Base-by-base conservation (phyloP, 192 early-diverging fungal species). In the Coemansia sp. region DNA sequence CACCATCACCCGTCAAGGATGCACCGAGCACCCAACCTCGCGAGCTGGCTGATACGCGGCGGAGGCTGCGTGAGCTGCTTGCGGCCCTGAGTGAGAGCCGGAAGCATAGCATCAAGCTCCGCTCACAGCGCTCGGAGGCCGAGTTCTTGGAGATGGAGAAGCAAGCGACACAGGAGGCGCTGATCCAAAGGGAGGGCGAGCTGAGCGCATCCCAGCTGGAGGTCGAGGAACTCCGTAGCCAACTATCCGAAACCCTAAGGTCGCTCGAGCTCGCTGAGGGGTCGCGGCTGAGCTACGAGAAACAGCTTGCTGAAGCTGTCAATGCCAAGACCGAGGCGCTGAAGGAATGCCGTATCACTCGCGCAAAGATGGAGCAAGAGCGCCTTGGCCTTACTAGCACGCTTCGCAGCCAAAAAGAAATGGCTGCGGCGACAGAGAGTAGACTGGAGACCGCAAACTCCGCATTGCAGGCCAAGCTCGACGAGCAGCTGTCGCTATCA, bases 121-220 rank as follows among this genome's bases (percentile, higher is more conserved):
- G 76, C n/a, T 71, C 76, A 9, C 76, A 83, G 59, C 76, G 80
- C 7, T 65, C 75, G 7, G 80, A 83, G 43, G 76, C 82, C 4
- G 74, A 72, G 62, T 76, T 79, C 39, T 50, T 83, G 13, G 82
- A 83, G 34, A 42, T 76, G 82, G 82, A 83, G 66, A 56, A 79
- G 38, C 74, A 79, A 28, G 62, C 82, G 3, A 62, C 58, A 16
- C 59, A 62, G 9, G 70, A 76, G 56, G 71, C 82, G 33, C 70
- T 77, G 13, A 55, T 65, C 10, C 62, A 78, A 33, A 76, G 67
- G 55, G 72, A 79, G 53, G 67, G 76, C 23, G 60, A 79, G 65
- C 64, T 83, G 33, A 68, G 60, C 6, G 66, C 55, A 9, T 33
- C 57, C 5, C 53, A 69, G 68, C 69, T 62, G 58, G 76, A 78